Conservation (phyloP, 2,329 filamentous ascomycete species). For the Pseudogymnoascus pannorum region DNA sequence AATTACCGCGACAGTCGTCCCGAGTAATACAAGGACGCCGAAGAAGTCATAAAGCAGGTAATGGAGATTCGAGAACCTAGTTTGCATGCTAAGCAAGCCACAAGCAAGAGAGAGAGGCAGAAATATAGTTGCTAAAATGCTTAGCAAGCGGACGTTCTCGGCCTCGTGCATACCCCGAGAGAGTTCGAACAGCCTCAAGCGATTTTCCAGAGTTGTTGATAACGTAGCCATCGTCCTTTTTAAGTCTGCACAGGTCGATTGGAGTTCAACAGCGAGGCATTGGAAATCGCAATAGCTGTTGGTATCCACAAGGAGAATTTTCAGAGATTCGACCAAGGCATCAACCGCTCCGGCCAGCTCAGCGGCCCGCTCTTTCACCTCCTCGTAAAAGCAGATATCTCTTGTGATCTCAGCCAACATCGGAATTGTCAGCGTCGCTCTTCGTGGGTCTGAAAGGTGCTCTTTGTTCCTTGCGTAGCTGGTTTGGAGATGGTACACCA, state of each 20-base stretch:
- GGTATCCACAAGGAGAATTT: not conserved
- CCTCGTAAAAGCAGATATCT: not conserved
- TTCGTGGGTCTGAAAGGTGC: not conserved
- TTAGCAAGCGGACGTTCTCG: not conserved
- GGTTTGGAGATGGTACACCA: not conserved
- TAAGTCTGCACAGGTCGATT: not conserved
- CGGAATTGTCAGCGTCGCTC: not conserved
- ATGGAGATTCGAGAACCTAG: not conserved
- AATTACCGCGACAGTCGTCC: not conserved
- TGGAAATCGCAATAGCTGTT: not conserved
- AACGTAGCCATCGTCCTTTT: not conserved
- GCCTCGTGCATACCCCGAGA: not conserved
- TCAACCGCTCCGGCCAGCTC: not conserved
- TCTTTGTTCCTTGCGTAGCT: not conserved
- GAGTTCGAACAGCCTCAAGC: not conserved
- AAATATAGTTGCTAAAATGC: not conserved
- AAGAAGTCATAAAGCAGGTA: not conserved
- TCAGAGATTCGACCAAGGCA: not conserved
- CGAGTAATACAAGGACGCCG: not conserved
- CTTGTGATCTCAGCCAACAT: constrained; percentile 1
- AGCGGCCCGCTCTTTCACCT: not conserved
- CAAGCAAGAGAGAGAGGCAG: not conserved
- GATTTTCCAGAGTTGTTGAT: not conserved
- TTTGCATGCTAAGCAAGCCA: not conserved
- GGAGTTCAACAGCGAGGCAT: not conserved